Percentiles rank a stretch among this genome's conserved stretches.
phyloP scores from a whole-genome alignment of 768 basidiomycete species.

The Mycena indigotica region DNA sequence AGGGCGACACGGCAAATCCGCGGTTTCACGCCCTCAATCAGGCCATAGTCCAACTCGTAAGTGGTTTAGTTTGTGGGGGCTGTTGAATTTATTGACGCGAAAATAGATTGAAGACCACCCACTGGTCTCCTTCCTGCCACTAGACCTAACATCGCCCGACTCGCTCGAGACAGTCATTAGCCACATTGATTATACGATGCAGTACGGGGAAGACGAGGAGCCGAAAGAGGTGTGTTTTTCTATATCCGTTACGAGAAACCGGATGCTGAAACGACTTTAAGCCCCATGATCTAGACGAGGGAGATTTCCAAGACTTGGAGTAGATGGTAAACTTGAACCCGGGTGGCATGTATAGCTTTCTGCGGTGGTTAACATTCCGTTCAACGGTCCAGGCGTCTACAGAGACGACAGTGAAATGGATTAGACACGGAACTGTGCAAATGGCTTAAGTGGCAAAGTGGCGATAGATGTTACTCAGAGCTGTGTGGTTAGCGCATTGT shows the following conservation, averaged over 20 bases:
- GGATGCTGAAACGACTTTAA: constrained; percentile 69
- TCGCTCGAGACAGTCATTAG: constrained; percentile 89
- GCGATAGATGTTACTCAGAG: background rate
- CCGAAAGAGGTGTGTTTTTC: constrained; percentile 75
- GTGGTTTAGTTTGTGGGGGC: too few relatives aligned
- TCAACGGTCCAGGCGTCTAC: too few relatives aligned
- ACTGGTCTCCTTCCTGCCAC: constrained; percentile 92
- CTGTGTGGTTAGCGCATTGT: background rate
- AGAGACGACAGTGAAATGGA: too few relatives aligned
- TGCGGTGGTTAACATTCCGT: too few relatives aligned
- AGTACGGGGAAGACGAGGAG: constrained; percentile 98
- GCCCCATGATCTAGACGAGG: constrained; percentile 66
- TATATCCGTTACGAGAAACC: constrained; percentile 12
- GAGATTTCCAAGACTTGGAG: constrained; percentile 85
- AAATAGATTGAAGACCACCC: constrained; percentile 96
- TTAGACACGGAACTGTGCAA: too few relatives aligned
- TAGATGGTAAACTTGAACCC: constrained; percentile 37
- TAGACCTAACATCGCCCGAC: constrained; percentile 88
- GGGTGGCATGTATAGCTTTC: too few relatives aligned
- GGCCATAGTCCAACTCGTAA: constrained; percentile 91
- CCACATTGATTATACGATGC: constrained; percentile 97
- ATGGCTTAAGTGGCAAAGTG: background rate
- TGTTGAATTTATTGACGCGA: too few relatives aligned
- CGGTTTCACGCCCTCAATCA: constrained; percentile 92
- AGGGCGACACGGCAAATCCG: constrained; percentile 61